These are phyloP conservation scores for Hymenotorrendiella dingleyae DNA, from an alignment of 2,329 filamentous ascomycete genomes.

Conservation along the genomic window DNA sequence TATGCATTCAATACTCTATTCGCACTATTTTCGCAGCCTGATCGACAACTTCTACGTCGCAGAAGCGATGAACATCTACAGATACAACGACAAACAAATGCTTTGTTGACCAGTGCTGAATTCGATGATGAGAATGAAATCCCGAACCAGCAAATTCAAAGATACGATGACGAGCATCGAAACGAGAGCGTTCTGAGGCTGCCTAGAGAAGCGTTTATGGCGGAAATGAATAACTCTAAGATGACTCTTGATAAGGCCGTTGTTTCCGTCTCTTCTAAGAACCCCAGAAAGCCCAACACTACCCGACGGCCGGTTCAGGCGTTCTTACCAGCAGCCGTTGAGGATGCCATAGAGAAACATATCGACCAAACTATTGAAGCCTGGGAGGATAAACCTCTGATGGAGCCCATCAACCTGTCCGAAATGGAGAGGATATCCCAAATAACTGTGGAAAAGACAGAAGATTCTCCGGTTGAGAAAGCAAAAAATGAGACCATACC, in stretches of 20 bases:
- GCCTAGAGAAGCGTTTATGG: no score
- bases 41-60: background rate
- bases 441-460: background rate
- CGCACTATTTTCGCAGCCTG: background rate
- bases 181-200: background rate
- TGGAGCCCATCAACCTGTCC: background rate
- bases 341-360: background rate
- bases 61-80: conserved; percentile 8
- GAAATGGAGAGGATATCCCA: no score
- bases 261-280: no score
- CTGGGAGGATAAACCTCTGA: background rate
- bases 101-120: background rate
- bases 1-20: background rate
- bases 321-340: background rate
- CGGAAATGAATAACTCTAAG: no score
- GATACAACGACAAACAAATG: conserved; percentile 6
- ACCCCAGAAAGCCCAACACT: no score
- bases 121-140: background rate
- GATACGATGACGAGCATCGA: background rate
- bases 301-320: no score
- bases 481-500: no score
- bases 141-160: background rate
- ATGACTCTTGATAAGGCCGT: no score
- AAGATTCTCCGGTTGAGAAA: no score
- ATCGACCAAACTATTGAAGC: background rate